Conservation (phyloP, 129 eudicot species). For the Apium graveolens region DNA sequence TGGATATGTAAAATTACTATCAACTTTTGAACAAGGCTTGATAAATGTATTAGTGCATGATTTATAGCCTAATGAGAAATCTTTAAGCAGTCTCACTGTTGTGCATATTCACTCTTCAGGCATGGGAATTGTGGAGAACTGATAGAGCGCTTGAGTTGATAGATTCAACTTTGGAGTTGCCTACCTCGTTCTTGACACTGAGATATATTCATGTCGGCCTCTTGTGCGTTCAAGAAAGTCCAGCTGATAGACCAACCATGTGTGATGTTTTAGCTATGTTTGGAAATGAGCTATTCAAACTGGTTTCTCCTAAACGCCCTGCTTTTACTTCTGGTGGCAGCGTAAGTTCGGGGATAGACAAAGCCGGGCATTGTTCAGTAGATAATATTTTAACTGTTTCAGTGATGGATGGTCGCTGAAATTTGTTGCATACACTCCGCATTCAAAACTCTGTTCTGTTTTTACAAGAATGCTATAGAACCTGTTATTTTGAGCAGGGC, state of each 20-base stretch:
- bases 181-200: slow-evolving; percentile 5
- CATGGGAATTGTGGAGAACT: slow-evolving; percentile 16
- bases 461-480: neutral
- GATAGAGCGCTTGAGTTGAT: slow-evolving; percentile 11
- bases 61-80: neutral
- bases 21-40: neutral
- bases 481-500: too few species aligned
- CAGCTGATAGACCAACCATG: slow-evolving; percentile 15
- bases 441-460: neutral
- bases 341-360: neutral
- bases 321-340: slow-evolving; percentile 6
- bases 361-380: neutral
- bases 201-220: slow-evolving; percentile 10
- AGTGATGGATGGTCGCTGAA: slow-evolving; percentile 12
- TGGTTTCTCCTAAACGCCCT: slow-evolving; percentile 11
- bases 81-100: neutral
- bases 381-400: slow-evolving; percentile 4
- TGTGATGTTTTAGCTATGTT: slow-evolving; percentile 15
- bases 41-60: too few species aligned
- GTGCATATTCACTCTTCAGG: neutral
- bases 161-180: neutral
- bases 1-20: slow-evolving; percentile 8
- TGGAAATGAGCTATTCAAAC: neutral
- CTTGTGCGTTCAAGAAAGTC: slow-evolving; percentile 20
- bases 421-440: neutral